These are phyloP conservation scores for Xylariales sp. DNA, from an alignment of 2,329 filamentous ascomycete species.

Conservation along the genomic window DNA sequence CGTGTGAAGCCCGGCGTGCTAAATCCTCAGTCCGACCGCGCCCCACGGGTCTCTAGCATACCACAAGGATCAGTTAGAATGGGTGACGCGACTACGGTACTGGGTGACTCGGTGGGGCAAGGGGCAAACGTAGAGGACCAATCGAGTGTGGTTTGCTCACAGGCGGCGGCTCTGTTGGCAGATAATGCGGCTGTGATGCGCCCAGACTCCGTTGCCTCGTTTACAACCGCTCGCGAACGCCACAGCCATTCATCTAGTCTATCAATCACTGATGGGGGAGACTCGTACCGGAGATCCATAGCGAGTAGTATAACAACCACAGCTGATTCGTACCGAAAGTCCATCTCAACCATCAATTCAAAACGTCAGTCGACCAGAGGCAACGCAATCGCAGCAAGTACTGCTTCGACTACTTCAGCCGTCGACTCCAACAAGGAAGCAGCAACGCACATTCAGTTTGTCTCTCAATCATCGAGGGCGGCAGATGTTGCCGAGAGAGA, in stretches of 20 bases:
- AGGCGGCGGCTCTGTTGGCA: background rate
- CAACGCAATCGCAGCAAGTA: conserved; percentile 12
- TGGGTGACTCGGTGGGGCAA: no score
- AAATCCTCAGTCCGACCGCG: conserved; percentile 4
- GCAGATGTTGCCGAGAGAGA: no score
- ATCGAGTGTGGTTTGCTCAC: background rate
- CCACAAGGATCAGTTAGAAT: no score
- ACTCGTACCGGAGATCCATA: conserved; percentile 14
- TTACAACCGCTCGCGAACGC: conserved; percentile 7
- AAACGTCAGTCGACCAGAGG: conserved; percentile 15
- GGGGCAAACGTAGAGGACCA: background rate
- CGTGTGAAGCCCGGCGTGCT: conserved; percentile 8
- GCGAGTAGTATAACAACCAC: background rate
- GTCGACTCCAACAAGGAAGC: background rate
- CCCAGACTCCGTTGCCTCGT: conserved; percentile 8
- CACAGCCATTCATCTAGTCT: background rate
- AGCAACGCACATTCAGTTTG: no score
- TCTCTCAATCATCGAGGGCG: no score
- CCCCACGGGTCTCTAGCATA: background rate
- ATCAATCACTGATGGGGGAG: conserved; percentile 14
- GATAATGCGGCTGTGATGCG: background rate
- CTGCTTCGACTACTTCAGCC: conserved; percentile 5
- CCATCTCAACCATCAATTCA: conserved; percentile 11
- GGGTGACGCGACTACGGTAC: no score
- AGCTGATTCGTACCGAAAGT: background rate